Base-by-base conservation (phyloP, 257 asterid species). In the Haberlea rhodopensis region DNA sequence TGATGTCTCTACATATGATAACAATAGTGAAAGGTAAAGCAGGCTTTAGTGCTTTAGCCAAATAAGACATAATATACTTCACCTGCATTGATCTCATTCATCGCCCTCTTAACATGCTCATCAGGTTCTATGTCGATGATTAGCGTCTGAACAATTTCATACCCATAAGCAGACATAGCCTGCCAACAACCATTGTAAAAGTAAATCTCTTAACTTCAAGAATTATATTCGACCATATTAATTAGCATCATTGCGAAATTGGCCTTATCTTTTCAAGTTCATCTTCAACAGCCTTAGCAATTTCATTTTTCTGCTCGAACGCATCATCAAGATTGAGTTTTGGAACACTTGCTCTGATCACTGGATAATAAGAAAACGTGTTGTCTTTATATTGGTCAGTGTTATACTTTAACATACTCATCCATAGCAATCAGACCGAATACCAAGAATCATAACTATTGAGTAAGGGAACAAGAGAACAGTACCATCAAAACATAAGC, bases 161-260 rank as follows among this genome's bases (percentile, higher is more conserved):
- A 86, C 25, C 96, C 96, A 57, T 86, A 88, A 49, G 89, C 95
- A 62, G 95, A 88, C 96, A 89, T 89, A 46, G 95, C 96, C 96
- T 89, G 77, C 43, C 76, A 53, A 37, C 26, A 59, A n/a, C 20
- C 40, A 71, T 55, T 32, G 45, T 40, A 59, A 20, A 48, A 34
- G 32, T 23, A 40, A 69, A 48, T 11, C 27, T 46, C 8, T 5
- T 8, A 51, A 15, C n/a, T 19, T 58, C 22, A 69, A 24, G 62
- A 60, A 52, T 54, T 32, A 37, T 48, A 4, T 37, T n/a, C 37
- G 52, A 27, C 25, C 11, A 37, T 46, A 43, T 58, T 32, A 28
- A 63, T 24, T 24, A 62, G 29, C 22, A 45, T 43, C 20, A 21
- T 57, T 26, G 51, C 8, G 21, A 28, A 74, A 51, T 18, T 23